Evolutionary conservation across 345 rosid genomes (phyloP), one percentile per base, ranked within the genome.

Genomic region (Kandelia obovata): DNA sequence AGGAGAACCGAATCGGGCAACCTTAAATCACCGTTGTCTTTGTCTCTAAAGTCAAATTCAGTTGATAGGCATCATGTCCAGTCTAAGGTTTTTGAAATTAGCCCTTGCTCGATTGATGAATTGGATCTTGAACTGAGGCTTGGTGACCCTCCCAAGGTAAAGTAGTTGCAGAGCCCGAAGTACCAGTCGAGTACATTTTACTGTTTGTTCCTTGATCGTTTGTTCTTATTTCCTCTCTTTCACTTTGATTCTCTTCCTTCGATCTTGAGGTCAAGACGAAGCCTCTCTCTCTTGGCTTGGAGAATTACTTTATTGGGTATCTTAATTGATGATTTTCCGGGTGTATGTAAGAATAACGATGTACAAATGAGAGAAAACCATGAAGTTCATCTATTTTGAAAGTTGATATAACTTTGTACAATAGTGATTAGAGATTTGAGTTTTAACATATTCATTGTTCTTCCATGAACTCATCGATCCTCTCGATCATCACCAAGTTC

Each of bases 71-170:
- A 25, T 47, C 30, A 47, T 27, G 32, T 26, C 19, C 66, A 46
- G 26, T 27, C 26, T 13, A 53, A 62, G 53, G 23, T 63, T 55
- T 58, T 63, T 27, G 46, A 63, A 71, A 82, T 77, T 20, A 82
- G 79, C 71, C 76, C 76, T 66, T 71, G 72, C 69, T 65, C 75
- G 5, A 71, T 76, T 67, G 66, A 25, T 5, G 66, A 46, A 27
- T 63, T 63, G 21, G 66, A 63, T 63, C 66, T 63, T 43, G 66
- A 63, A 28, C 66, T 63, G 4, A 63, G 66, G 28, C 66, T 63
- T 7, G 66, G 66, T 5, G 65, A 77, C 62, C 83, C 79, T 61
- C 88, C 88, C n/a, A 83, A 85, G 91, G 83, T 78, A 77, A 88
- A 77, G 58, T 80, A 81, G 78, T 58, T 68, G 66, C 57, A 62